A percentile compares a stretch with the other conserved stretches of the same genome.
Evolutionary conservation across 768 basidiomycete genomes (phyloP).

Genomic region (Kwoniella sp.): DNA sequence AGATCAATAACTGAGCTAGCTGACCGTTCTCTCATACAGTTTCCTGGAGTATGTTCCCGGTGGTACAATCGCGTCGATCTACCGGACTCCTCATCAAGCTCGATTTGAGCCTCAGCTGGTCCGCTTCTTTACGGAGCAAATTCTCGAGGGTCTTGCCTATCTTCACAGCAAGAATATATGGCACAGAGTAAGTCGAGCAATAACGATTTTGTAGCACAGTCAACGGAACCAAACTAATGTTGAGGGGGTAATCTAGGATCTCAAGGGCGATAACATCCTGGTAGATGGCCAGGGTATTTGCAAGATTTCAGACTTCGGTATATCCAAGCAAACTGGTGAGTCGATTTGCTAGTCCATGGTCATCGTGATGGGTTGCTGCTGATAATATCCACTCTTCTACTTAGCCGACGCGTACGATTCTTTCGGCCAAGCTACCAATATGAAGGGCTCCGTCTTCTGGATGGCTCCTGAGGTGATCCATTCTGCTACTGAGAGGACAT

Average conservation of each 20-base stretch:
- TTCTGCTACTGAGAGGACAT: conserved; percentile 71
- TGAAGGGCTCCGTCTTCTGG: conserved; percentile 99
- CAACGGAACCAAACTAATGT: no score
- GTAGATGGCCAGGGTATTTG: conserved; percentile 88
- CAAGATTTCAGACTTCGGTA: conserved; percentile 93
- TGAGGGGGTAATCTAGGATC: no score
- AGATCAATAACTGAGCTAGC: conserved; percentile 1
- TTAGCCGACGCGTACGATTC: conserved; percentile 77
- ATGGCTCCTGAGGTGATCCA: conserved; percentile 97
- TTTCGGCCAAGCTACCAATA: conserved; percentile 73
- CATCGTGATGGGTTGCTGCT: conserved; percentile 5
- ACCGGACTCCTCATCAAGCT: conserved; percentile 71
- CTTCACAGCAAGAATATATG: conserved; percentile 88
- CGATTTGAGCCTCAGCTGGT: conserved; percentile 90
- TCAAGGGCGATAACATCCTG: conserved; percentile 97
- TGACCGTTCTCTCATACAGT: conserved; percentile 59
- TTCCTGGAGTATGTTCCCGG: conserved; percentile 99
- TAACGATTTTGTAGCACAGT: background rate
- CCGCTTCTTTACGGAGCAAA: conserved; percentile 88
- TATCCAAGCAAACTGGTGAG: conserved; percentile 80
- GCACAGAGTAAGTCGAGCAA: conserved; percentile 69
- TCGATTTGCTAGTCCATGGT: background rate
- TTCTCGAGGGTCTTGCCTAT: conserved; percentile 86
- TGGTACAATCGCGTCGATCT: conserved; percentile 87
- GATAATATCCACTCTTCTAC: background rate